A percentile compares a stretch with the other conserved stretches of the same genome.
Conservation (phyloP, 257 asterid species). For the Nicotiana attenuata region DNA sequence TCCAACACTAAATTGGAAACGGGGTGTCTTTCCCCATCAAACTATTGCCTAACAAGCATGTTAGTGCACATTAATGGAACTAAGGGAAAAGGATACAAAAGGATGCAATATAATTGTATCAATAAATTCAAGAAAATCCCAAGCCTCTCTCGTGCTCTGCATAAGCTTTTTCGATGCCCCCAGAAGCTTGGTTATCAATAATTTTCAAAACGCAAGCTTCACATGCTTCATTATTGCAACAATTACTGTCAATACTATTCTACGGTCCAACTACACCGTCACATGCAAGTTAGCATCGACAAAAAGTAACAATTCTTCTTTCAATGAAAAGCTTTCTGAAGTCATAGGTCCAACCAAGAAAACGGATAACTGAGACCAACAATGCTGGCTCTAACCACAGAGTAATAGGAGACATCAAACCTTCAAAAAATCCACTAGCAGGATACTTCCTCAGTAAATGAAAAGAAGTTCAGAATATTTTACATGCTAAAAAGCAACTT, state of each 20-base stretch:
- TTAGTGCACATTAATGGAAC: neutral
- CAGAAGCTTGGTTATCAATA: neutral
- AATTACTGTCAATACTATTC: neutral
- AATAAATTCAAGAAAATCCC: neutral
- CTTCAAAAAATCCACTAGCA: neutral
- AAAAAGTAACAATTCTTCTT: neutral
- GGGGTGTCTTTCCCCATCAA: neutral
- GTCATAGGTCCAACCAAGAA: neutral
- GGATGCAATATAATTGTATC: neutral
- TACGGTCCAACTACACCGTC: neutral
- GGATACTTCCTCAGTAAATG: neutral
- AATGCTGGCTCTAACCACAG: neutral
- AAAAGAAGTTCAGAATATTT: neutral
- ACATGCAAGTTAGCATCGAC: constrained; percentile 1
- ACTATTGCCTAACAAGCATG: neutral
- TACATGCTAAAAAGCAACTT: neutral
- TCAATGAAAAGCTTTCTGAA: neutral
- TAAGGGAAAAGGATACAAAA: neutral
- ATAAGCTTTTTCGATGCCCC: neutral
- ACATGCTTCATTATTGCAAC: neutral
- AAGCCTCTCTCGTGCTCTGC: neutral
- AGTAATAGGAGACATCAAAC: neutral
- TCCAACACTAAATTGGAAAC: neutral
- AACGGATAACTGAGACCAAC: neutral
- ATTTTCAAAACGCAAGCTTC: neutral